phyloP scores from a whole-genome alignment of 768 basidiomycete species.

The Xerocomus spinulosus region DNA sequence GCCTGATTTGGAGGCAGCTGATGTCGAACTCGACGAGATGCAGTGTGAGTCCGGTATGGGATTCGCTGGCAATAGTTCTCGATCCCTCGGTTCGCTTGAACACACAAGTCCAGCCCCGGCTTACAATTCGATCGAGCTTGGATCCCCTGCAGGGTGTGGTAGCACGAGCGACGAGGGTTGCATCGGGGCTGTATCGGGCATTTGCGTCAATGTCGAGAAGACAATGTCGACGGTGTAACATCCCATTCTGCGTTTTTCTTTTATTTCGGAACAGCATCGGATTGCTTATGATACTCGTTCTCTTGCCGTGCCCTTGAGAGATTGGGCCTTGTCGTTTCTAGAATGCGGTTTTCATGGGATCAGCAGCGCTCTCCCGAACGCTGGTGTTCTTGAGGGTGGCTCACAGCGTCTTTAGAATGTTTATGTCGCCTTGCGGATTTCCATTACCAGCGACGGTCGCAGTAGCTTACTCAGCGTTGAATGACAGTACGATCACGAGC shows the following conservation, averaged over 20 bases:
- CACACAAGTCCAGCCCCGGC: conserved; percentile 50
- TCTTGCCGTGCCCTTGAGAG: conserved; percentile 17
- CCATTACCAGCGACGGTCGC: too few relatives aligned
- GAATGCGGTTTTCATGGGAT: conserved; percentile 16
- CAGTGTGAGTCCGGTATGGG: conserved; percentile 48
- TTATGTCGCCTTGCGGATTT: too few relatives aligned
- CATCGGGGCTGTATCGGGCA: conserved; percentile 32
- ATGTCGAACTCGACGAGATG: conserved; percentile 54
- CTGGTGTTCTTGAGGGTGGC: conserved; percentile 6
- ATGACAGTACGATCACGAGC: too few relatives aligned
- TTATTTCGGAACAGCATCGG: conserved; percentile 24
- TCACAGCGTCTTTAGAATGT: too few relatives aligned
- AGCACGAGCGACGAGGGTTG: conserved; percentile 24
- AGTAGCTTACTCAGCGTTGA: conserved; percentile 3
- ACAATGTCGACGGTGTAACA: conserved; percentile 46
- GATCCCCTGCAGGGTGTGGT: conserved; percentile 10
- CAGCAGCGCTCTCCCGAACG: conserved; percentile 12
- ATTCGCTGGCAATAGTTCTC: conserved; percentile 43
- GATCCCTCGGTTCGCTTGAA: conserved; percentile 29
- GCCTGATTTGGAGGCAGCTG: conserved; percentile 47
- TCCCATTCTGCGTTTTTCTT: conserved; percentile 5
- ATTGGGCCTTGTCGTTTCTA: conserved; percentile 16
- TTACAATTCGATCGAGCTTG: conserved; percentile 40
- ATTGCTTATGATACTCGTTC: conserved; percentile 21
- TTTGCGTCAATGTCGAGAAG: conserved; percentile 61